Evolutionary conservation across 2,329 filamentous ascomycete species (phyloP), one percentile per base, ranked within the genome.

Genomic region (Phaeoacremonium minimum): DNA sequence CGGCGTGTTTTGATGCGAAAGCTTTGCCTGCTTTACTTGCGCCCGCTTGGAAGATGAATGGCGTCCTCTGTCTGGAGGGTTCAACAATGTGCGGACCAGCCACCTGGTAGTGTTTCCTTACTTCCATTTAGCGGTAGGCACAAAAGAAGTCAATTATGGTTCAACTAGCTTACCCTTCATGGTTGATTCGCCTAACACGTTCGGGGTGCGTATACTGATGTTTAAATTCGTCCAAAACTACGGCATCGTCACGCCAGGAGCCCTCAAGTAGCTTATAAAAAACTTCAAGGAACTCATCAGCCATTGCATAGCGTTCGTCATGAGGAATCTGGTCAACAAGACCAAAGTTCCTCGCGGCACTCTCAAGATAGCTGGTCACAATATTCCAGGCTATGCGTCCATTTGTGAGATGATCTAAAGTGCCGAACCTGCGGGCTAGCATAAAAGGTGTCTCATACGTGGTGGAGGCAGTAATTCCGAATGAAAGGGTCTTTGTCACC

Each of bases 171-270:
- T 26, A 26, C 22, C 34, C 34, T 16, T 36, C 32, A n/a, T 36
- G 34, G n/a, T 36, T 19, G 15, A 32, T 36, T 7, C 34, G 34
- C 28, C 9, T 36, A 18, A 36, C 34, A 20, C 18, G 18, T 2
- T 36, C 28, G 6, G 34, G 34, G 2, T 36, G 30, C 3, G 26
- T 19, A 13, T 36, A 36, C 8, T 30, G 5, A 7, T 29, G 28
- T 14, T 28, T 32, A 28, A 30, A 30, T 19, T 36, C 32, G 14
- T 36, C 34, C 6, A 20, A 20, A 4, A 36, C 28, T 5, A 36
- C 34, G 14, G 28, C 34, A 11, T 29, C 34, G 7, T 36, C 34
- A 2, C 32, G 34, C 34, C 34, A 36, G 12, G 34, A 36, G 6
- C 34, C 34, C 18, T 36, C 34, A n/a, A n/a, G n/a, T n/a, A n/a